Evolutionary conservation across 441 rosid genomes (phyloP).

Genomic region (Erodium moschatum): DNA sequence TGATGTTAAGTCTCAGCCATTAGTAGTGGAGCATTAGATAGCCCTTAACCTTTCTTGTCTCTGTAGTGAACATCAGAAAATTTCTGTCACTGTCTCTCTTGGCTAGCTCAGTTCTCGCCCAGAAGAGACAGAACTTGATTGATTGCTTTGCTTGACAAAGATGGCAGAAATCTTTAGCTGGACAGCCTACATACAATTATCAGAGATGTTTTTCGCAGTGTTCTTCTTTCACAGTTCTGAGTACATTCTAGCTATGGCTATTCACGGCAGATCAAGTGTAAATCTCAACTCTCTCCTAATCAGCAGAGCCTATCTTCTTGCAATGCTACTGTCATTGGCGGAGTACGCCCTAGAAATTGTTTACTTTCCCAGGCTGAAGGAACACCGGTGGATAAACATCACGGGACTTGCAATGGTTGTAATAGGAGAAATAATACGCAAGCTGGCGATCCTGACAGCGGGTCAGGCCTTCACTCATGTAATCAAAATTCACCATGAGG

Average conservation of each 20-base stretch:
- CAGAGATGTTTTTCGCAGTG: constrained; percentile 41
- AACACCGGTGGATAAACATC: constrained; percentile 55
- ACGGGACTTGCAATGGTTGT: constrained; percentile 50
- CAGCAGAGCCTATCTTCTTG: constrained; percentile 49
- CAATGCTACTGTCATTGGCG: constrained; percentile 49
- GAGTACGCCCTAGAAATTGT: constrained; percentile 47
- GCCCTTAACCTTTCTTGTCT: constrained; percentile 34
- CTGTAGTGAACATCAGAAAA: constrained; percentile 12
- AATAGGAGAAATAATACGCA: constrained; percentile 52
- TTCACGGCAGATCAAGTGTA: constrained; percentile 56
- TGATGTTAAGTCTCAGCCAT: constrained; percentile 16
- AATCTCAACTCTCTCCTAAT: constrained; percentile 53
- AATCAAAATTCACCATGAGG: constrained; percentile 47
- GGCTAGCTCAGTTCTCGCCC: background rate
- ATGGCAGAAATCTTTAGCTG: constrained; percentile 49
- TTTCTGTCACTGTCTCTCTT: constrained; percentile 4
- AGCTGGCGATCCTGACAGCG: constrained; percentile 59
- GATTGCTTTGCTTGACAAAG: constrained; percentile 15
- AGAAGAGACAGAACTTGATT: constrained; percentile 15
- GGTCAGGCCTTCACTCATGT: constrained; percentile 62
- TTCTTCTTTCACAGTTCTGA: constrained; percentile 67
- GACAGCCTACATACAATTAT: constrained; percentile 50
- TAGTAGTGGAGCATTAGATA: constrained; percentile 17
- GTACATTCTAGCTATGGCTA: constrained; percentile 41
- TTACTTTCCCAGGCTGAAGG: constrained; percentile 54